Percentiles rank a stretch among this genome's conserved stretches.
Conservation (phyloP, 2,329 filamentous ascomycete genomes). For the Talaromyces islandicus region DNA sequence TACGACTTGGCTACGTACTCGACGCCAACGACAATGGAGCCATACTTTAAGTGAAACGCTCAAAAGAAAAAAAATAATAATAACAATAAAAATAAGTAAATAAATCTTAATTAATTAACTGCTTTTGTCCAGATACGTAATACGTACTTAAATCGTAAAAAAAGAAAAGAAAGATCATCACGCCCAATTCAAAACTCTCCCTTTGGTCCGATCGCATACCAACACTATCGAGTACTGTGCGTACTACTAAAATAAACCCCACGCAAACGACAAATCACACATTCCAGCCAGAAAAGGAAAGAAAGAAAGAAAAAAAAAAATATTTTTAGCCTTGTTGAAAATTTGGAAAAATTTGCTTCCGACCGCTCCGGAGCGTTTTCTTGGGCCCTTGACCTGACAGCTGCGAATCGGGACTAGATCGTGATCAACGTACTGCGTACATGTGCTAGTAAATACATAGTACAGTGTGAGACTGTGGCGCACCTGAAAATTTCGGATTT, state of each 20-base stretch:
- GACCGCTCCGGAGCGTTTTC: not conserved
- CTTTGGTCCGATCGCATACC: not conserved
- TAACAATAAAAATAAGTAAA: no score
- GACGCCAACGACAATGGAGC: no score
- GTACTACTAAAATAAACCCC: not conserved
- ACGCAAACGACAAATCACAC: not conserved
- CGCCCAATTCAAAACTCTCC: not conserved
- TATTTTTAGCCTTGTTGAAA: not conserved
- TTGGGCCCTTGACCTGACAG: no score
- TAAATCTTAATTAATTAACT: no score
- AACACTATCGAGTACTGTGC: not conserved
- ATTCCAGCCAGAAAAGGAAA: not conserved
- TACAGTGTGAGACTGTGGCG: not conserved
- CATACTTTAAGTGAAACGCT: no score
- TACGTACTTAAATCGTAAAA: no score
- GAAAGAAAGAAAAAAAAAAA: not conserved
- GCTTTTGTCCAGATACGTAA: no score
- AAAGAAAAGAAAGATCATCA: not conserved
- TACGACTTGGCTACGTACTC: not conserved
- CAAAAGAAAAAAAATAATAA: no score
- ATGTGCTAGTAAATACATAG: no score
- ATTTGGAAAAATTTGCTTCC: not conserved
- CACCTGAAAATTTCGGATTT: not conserved
- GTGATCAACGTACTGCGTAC: not conserved
- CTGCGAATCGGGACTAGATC: not conserved